Evolutionary conservation across 2,329 filamentous ascomycete species (phyloP).

Genomic region (Geosmithia flava): DNA sequence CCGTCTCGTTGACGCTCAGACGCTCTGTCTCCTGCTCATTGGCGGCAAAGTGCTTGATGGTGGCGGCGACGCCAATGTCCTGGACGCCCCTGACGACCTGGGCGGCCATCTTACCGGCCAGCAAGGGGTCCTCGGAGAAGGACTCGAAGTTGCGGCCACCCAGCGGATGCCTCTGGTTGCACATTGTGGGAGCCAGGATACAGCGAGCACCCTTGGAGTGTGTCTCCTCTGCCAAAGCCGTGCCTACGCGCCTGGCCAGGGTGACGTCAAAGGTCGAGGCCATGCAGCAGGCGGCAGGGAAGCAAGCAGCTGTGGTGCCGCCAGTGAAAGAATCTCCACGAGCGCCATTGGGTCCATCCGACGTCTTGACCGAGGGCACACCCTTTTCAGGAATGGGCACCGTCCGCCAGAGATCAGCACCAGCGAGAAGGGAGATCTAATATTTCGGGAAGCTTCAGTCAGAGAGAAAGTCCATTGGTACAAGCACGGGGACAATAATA

Average conservation of each 20-base stretch:
- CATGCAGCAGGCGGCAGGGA: slow-evolving; percentile 68
- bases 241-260: slow-evolving; percentile 56
- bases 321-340: slow-evolving; percentile 58
- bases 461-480: too few species aligned
- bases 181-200: slow-evolving; percentile 65
- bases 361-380: slow-evolving; percentile 53
- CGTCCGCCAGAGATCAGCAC: slow-evolving; percentile 60
- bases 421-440: slow-evolving; percentile 45
- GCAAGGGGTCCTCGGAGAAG: slow-evolving; percentile 69
- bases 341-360: slow-evolving; percentile 59
- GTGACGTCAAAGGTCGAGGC: slow-evolving; percentile 69
- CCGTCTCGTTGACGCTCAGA: slow-evolving; percentile 15
- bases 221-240: slow-evolving; percentile 58
- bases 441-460: neutral
- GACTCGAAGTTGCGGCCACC: slow-evolving; percentile 83
- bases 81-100: slow-evolving; percentile 64
- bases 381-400: slow-evolving; percentile 48
- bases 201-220: slow-evolving; percentile 64
- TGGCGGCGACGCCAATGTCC: slow-evolving; percentile 60
- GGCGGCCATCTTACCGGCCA: slow-evolving; percentile 62
- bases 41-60: slow-evolving; percentile 64
- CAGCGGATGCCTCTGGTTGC: slow-evolving; percentile 70
- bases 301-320: slow-evolving; percentile 44
- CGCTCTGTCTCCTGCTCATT: slow-evolving; percentile 57
- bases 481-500: neutral